These are phyloP conservation scores for Syzygium oleosum DNA, from an alignment of 345 rosid species.

Conservation along the genomic window DNA sequence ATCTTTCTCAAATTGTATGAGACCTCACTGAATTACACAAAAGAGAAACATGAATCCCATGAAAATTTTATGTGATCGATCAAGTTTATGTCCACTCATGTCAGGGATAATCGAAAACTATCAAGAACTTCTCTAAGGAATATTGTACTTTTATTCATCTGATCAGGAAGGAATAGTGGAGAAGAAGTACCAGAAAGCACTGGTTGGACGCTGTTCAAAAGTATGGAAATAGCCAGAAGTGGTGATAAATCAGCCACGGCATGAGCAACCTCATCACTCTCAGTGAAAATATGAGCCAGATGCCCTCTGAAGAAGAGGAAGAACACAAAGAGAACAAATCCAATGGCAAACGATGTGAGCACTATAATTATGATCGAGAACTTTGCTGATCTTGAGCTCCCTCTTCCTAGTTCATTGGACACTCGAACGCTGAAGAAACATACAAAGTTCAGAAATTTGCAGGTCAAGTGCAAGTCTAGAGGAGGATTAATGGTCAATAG, in stretches of 20 bases:
- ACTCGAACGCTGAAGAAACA: slow-evolving; percentile 47
- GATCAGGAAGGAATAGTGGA: background rate
- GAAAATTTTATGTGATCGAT: background rate
- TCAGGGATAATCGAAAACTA: background rate
- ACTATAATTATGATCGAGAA: slow-evolving; percentile 36
- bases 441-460: background rate
- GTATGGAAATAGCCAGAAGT: slow-evolving; percentile 56
- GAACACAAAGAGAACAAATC: slow-evolving; percentile 27
- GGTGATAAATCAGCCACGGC: slow-evolving; percentile 62
- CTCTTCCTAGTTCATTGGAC: slow-evolving; percentile 67
- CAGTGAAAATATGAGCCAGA: slow-evolving; percentile 59
- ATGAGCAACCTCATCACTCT: slow-evolving; percentile 32
- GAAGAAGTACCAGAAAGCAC: slow-evolving; percentile 57
- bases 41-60: background rate
- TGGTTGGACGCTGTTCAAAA: slow-evolving; percentile 70
- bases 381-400: slow-evolving; percentile 33
- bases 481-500: background rate
- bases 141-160: background rate
- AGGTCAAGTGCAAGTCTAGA: background rate
- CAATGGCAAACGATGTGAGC: slow-evolving; percentile 37
- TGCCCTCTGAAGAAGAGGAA: slow-evolving; percentile 44
- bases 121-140: background rate
- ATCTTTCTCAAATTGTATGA: background rate
- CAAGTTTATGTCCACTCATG: background rate
- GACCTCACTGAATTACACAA: background rate